phyloP scores from a whole-genome alignment of 1,139 yeast genomes.

The Candida sp. region DNA sequence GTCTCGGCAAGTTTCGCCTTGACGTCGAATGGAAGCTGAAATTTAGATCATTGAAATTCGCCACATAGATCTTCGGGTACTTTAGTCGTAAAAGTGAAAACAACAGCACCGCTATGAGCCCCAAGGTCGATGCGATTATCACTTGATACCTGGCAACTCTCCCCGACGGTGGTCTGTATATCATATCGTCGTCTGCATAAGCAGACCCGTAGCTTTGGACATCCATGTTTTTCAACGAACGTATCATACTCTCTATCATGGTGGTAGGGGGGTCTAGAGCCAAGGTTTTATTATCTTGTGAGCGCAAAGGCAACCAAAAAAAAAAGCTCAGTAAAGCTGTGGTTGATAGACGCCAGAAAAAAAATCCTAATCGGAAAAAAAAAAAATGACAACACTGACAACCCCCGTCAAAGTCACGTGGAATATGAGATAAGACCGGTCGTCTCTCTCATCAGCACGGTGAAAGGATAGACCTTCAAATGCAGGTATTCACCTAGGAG shows the following conservation, averaged over 20 bases:
- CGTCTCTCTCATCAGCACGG: neutral
- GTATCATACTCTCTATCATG: slow-evolving; percentile 1
- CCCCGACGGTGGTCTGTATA: slow-evolving; percentile 28
- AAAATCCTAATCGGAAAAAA: neutral
- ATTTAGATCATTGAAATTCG: slow-evolving; percentile 50
- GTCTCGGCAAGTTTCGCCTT: slow-evolving; percentile 39
- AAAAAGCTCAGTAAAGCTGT: neutral
- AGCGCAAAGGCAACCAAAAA: neutral
- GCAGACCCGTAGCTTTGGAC: neutral
- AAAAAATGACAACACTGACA: neutral
- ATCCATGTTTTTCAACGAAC: neutral
- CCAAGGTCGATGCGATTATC: slow-evolving; percentile 64
- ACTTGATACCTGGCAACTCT: slow-evolving; percentile 57
- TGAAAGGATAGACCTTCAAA: neutral
- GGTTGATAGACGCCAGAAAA: neutral
- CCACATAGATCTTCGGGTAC: slow-evolving; percentile 76
- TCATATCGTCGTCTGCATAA: slow-evolving; percentile 10
- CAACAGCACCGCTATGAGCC: slow-evolving; percentile 62
- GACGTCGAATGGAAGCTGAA: slow-evolving; percentile 47
- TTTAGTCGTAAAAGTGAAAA: slow-evolving; percentile 68
- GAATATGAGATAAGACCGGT: neutral
- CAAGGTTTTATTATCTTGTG: neutral
- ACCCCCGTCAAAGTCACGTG: neutral
- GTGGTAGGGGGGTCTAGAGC: neutral
- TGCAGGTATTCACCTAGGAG: neutral